Evolutionary conservation across 2,329 filamentous ascomycete species (phyloP).

Genomic region (Cercospora sesami): DNA sequence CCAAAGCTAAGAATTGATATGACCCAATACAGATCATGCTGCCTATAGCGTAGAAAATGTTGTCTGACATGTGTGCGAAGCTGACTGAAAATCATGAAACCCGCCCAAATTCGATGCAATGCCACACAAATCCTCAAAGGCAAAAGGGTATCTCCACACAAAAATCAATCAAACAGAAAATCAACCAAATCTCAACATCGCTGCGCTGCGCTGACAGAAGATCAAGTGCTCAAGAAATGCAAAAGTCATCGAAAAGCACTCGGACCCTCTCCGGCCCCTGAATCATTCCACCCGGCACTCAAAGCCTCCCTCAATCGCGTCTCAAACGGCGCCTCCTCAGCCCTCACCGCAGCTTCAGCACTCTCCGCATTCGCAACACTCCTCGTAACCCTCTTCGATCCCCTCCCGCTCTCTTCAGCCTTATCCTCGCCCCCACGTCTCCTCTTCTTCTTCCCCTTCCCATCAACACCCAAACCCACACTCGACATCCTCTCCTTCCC

Average conservation of each 20-base stretch:
- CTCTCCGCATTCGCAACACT: background rate
- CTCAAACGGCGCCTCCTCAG: background rate
- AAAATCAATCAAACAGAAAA: background rate
- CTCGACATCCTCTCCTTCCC: conserved; percentile 19
- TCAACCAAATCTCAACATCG: background rate
- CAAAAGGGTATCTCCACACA: background rate
- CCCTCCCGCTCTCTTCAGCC: background rate
- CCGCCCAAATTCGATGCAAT: background rate
- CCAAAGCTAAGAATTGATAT: background rate
- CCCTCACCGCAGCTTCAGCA: background rate
- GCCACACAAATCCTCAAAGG: background rate
- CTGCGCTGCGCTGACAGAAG: background rate
- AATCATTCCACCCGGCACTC: background rate
- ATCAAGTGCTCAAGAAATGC: background rate
- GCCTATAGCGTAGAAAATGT: background rate
- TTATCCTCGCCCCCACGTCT: background rate
- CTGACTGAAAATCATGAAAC: background rate
- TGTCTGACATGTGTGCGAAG: background rate
- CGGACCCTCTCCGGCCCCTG: background rate
- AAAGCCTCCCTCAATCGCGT: conserved; percentile 4
- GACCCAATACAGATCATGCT: background rate
- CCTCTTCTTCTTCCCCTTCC: conserved; percentile 7
- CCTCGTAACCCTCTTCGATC: background rate
- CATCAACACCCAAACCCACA: background rate
- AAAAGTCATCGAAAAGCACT: background rate